Percentiles rank a stretch among this genome's conserved stretches.
phyloP scores from a whole-genome alignment of 257 asterid species.

The Anisodus tanguticus region DNA sequence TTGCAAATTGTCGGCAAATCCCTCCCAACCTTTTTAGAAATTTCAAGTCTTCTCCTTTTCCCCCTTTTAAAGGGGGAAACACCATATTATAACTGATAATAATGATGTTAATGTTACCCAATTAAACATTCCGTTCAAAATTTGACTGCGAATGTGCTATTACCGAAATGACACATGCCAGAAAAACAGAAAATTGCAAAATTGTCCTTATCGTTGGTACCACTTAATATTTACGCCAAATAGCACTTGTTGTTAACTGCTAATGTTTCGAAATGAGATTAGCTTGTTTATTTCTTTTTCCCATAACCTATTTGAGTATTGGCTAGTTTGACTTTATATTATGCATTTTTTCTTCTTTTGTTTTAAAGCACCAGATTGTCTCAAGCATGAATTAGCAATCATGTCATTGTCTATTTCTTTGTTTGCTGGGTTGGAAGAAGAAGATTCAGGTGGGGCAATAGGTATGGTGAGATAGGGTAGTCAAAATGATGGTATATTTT shows the following conservation, averaged over 20 bases:
- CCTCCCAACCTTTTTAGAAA: neutral
- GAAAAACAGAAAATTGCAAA: conserved; percentile 1
- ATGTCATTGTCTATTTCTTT: neutral
- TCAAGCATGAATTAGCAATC: neutral
- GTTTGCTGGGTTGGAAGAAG: conserved; percentile 13
- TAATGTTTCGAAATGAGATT: neutral
- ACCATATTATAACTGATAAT: neutral
- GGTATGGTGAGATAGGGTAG: neutral
- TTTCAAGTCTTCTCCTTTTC: neutral
- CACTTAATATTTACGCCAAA: neutral
- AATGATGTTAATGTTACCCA: neutral
- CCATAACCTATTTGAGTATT: neutral
- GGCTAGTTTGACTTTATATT: neutral
- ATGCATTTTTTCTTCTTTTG: neutral
- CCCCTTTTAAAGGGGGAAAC: neutral
- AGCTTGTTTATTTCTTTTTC: neutral
- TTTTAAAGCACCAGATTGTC: neutral
- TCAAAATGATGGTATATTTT: conserved; percentile 2
- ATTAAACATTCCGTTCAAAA: neutral
- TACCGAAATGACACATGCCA: neutral
- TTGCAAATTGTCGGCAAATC: neutral
- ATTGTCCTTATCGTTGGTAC: neutral
- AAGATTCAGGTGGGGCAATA: conserved; percentile 11
- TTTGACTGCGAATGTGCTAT: neutral
- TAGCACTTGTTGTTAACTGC: neutral